Evolutionary conservation across 2,329 filamentous ascomycete species (phyloP).

Genomic region (Hypoxylon sp.): DNA sequence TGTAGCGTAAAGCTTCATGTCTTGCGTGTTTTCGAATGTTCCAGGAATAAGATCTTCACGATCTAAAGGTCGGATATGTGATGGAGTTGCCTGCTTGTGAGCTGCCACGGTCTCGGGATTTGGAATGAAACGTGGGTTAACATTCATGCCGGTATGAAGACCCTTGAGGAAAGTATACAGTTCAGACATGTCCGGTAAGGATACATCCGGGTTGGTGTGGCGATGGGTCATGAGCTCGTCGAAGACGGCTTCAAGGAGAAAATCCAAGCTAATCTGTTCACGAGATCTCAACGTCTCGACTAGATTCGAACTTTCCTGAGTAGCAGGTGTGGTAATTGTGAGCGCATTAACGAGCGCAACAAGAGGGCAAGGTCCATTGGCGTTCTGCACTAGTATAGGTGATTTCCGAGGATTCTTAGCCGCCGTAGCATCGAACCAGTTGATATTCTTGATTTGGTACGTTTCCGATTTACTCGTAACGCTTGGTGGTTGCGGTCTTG

Average conservation of each 20-base stretch:
- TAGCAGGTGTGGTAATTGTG: slow-evolving; percentile 81
- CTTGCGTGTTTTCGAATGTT: slow-evolving; percentile 86
- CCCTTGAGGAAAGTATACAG: slow-evolving; percentile 89
- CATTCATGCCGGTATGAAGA: slow-evolving; percentile 96
- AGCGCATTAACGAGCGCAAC: slow-evolving; percentile 94
- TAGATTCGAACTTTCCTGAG: slow-evolving; percentile 74
- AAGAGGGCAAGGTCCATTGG: slow-evolving; percentile 93
- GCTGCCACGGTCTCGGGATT: slow-evolving; percentile 61
- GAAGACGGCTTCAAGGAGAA: slow-evolving; percentile 90
- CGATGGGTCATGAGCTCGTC: slow-evolving; percentile 90
- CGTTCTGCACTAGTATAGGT: slow-evolving; percentile 91
- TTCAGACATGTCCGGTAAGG: slow-evolving; percentile 87
- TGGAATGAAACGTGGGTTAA: slow-evolving; percentile 89
- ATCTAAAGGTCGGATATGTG: slow-evolving; percentile 65
- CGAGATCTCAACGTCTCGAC: slow-evolving; percentile 81
- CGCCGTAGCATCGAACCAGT: slow-evolving; percentile 78
- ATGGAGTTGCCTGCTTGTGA: slow-evolving; percentile 66
- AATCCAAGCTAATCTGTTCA: slow-evolving; percentile 87
- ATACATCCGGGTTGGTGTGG: slow-evolving; percentile 70
- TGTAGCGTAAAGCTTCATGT: slow-evolving; percentile 91
- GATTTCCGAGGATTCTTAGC: slow-evolving; percentile 77
- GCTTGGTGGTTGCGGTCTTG: slow-evolving; percentile 55
- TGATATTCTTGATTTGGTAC: slow-evolving; percentile 92
- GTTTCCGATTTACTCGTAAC: slow-evolving; percentile 74
- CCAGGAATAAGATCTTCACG: slow-evolving; percentile 69